A percentile compares a stretch with the other conserved stretches of the same genome.
Evolutionary conservation across 495 filamentous ascomycete species (phyloP).

Genomic region (Talaromyces thailandensis): DNA sequence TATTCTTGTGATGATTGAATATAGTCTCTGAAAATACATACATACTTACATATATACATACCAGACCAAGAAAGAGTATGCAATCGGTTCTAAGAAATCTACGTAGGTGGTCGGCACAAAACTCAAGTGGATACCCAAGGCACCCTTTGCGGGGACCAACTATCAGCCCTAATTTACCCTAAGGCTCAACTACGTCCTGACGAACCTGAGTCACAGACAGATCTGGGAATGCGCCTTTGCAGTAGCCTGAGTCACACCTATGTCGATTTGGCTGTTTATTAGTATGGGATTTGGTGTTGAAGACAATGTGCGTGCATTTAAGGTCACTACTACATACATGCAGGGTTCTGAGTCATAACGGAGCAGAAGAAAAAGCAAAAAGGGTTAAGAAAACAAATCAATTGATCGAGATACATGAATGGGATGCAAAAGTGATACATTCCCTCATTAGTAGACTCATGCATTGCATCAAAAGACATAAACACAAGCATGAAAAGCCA

Average conservation of each 20-base stretch:
- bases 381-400: neutral
- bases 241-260: slow-evolving; percentile 1
- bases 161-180: neutral
- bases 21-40: neutral
- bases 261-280: neutral
- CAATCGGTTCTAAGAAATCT: too few relatives aligned
- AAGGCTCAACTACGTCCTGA: neutral
- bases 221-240: neutral
- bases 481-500: neutral
- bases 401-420: neutral
- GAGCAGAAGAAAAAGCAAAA: slow-evolving; percentile 5
- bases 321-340: slow-evolving; percentile 8
- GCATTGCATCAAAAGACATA: neutral
- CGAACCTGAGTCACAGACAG: neutral
- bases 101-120: neutral
- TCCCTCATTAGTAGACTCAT: neutral
- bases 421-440: neutral
- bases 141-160: neutral
- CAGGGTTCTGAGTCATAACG: slow-evolving; percentile 11
- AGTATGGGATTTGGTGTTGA: neutral
- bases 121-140: neutral
- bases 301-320: neutral
- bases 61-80: neutral
- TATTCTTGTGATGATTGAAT: neutral
- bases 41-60: neutral